A percentile compares a stretch with the other conserved stretches of the same genome.
Conservation (phyloP, 225 moss, liverwort and hornwort species). For the Thuidium tamariscinum region DNA sequence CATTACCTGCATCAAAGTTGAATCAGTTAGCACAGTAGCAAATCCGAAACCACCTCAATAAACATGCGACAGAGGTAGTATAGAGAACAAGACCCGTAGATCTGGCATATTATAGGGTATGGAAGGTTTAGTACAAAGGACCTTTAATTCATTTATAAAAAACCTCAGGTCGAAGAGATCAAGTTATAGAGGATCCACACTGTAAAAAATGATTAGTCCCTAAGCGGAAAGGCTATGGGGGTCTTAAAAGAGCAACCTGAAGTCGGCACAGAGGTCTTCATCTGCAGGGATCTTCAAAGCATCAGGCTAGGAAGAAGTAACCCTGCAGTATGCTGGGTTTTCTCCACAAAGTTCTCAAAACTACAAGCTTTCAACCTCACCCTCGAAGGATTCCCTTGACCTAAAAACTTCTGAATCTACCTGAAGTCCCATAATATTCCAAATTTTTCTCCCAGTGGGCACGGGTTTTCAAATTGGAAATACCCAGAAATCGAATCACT, state of each 20-base stretch:
- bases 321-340: neutral
- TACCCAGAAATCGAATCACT: neutral
- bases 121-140: neutral
- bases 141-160: neutral
- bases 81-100: neutral
- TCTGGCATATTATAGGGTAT: neutral
- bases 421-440: neutral
- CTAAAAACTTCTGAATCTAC: neutral
- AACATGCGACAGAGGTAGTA: neutral
- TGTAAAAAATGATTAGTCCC: neutral
- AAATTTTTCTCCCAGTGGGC: neutral
- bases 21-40: neutral
- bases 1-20: conserved; percentile 36
- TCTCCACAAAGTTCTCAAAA: neutral
- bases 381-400: neutral
- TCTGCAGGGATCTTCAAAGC: neutral
- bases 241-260: neutral
- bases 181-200: neutral
- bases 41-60: neutral
- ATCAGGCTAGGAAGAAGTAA: neutral
- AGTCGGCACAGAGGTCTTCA: neutral
- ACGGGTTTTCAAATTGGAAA: neutral
- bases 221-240: neutral
- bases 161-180: neutral
- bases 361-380: neutral